Evolutionary conservation across 768 basidiomycete genomes (phyloP).

Genomic region (Suillus luteus): DNA sequence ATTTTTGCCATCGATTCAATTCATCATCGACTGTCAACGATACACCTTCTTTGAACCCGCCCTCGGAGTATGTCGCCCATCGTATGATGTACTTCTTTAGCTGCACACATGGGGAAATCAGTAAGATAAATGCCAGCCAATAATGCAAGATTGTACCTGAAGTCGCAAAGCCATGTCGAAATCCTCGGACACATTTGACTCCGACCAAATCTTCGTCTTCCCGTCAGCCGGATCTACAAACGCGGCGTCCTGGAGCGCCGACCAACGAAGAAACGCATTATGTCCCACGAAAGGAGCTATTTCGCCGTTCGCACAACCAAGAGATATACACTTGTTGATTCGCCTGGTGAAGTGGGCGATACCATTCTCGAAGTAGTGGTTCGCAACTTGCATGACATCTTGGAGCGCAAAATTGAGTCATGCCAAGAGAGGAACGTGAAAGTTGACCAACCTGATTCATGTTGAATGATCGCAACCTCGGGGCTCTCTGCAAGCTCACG

Average conservation of each 20-base stretch:
- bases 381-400: conserved; percentile 85
- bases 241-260: conserved; percentile 78
- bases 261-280: conserved; percentile 85
- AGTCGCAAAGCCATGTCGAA: conserved; percentile 80
- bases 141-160: conserved; percentile 29
- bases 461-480: conserved; percentile 85
- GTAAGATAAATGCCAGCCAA: conserved; percentile 36
- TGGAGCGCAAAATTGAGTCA: not conserved
- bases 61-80: conserved; percentile 76
- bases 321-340: conserved; percentile 76
- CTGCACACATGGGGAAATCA: conserved; percentile 3
- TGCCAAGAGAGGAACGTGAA: conserved; percentile 8
- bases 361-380: conserved; percentile 85
- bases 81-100: conserved; percentile 8
- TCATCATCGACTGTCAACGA: conserved; percentile 84
- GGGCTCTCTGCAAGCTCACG: conserved; percentile 77
- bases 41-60: conserved; percentile 87
- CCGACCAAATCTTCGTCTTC: conserved; percentile 77
- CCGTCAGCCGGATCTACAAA: conserved; percentile 67
- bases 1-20: conserved; percentile 86
- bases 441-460: conserved; percentile 61
- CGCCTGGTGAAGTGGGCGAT: conserved; percentile 83
- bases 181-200: conserved; percentile 82
- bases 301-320: conserved; percentile 74
- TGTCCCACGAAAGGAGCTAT: conserved; percentile 74